Base-by-base conservation (phyloP, 306 rosid species). In the Sphenostylis stenocarpa region DNA sequence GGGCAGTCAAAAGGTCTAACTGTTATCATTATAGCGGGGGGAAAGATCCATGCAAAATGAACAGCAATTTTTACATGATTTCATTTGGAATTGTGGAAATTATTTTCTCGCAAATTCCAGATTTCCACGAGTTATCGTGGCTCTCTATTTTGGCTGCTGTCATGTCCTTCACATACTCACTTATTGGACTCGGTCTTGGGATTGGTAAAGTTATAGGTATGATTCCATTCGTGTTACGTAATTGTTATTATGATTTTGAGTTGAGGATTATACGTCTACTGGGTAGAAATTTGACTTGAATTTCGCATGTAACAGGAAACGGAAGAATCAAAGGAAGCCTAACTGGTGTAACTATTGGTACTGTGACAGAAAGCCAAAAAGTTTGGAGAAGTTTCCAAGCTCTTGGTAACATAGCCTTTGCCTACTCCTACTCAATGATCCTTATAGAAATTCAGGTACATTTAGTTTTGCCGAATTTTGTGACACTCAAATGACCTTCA, bases 371-470 rank as follows among this genome's bases (percentile, higher is more conserved):
- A 63, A 12, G 74, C 2, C 78, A 82, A 62, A 85, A 85, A 62
- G 1, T 82, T 52, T 85, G 86, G 86, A 82, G 67, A 34, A 76
- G 72, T 24, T 85, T 85, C 28, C 86, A 79, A 85, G 84, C 89
- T 60, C 85, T 86, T 34, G 86, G 89, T 5, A 73, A 83, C 73
- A 86, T 86, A 43, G 86, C 89, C 15, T 85, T 86, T 80, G 81
- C 89, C 19, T 86, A 82, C 76, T 86, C 89, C n/a, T 86, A 76
- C 39, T 79, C 89, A 34, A 67, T 80, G 81, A 83, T 86, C 76
- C 89, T 86, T 13, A 72, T 83, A 24, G 89, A 86, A 77, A 82
- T 86, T 73, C 85, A 83, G 88, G 88, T 85, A 75, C 15, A 60
- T 12, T 26, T 53, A 23, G 67, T 73, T 41, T 49, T 20, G 4